These are phyloP conservation scores for Maudiozyma pseudohumilis DNA, from an alignment of 805 yeast species.

Conservation along the genomic window DNA sequence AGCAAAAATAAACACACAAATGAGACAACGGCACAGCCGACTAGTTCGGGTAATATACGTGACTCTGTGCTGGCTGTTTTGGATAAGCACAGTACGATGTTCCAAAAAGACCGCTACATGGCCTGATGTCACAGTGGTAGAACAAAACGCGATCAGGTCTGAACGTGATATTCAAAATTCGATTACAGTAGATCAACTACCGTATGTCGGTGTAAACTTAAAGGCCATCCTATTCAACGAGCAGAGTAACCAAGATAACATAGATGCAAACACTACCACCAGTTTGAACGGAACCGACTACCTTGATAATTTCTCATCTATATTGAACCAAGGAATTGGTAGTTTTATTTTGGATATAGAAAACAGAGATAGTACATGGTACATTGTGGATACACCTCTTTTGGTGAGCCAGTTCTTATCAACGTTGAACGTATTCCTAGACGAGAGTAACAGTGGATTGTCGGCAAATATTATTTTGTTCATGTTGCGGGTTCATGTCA, in stretches of 20 bases:
- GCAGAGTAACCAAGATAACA: constrained; percentile 25
- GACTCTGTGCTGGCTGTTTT: too few species aligned
- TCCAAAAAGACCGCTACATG: too few species aligned
- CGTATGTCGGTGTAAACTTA: constrained; percentile 34
- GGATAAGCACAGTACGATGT: too few species aligned
- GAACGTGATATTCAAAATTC: constrained; percentile 40
- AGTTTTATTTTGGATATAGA: constrained; percentile 45
- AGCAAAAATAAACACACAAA: not conserved
- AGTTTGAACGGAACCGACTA: constrained; percentile 14
- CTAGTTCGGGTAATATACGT: not conserved
- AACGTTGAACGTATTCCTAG: constrained; percentile 29
- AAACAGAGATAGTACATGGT: constrained; percentile 37
- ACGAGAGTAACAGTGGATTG: constrained; percentile 36
- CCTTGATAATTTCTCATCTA: constrained; percentile 17
- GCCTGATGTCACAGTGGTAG: constrained; percentile 26
- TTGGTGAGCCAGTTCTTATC: constrained; percentile 21
- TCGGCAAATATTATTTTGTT: constrained; percentile 37
- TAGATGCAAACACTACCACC: constrained; percentile 4
- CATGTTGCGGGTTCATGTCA: constrained; percentile 26
- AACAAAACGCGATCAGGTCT: constrained; percentile 32
- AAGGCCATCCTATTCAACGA: constrained; percentile 24
- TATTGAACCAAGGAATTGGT: constrained; percentile 39
- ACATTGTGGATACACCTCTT: constrained; percentile 13
- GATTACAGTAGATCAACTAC: constrained; percentile 32
- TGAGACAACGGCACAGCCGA: not conserved